Base-by-base conservation (phyloP, 371 early-diverging fungal genomes). In the Saksenaea oblongispora region DNA sequence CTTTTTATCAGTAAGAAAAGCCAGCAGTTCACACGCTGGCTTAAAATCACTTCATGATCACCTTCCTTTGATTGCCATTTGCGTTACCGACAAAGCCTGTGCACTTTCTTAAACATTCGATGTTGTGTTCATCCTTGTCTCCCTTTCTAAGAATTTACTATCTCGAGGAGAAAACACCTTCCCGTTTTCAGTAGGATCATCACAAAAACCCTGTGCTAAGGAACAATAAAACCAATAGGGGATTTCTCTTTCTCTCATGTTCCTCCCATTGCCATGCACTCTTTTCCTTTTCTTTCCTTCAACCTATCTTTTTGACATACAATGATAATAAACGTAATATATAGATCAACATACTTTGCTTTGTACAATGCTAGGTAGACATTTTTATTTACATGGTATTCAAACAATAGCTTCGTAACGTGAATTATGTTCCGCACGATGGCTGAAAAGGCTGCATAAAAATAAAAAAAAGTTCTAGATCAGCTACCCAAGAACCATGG, bases 381-480 rank as follows among this genome's bases (percentile, higher is more conserved):
- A 4, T 31, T 31, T 4, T 31, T 31, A n/a, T n/a, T 31, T 31
- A 31, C 31, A 31, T 31, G 22, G 39, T 47, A 36, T 28, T 64
- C 71, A 84, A 24, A 71, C 74, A 61, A 84, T 79, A 3, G 75
- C 37, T 47, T 83, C 80, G 51, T 85, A 85, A 27, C 73, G 66
- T 35, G 76, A 75, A 15, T 78, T 82, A 71, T 85, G 79, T 61
- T 83, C 80, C 54, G 64, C 69, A 58, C 85, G 85, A 39, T 78
- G 73, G 47, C 79, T 82, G 42, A 87, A 87, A 18, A 87, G 64
- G 82, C 87, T 86, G 17, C 18, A 67, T 28, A 55, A n/a, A 56
- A 34, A 8, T 15, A 54, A 14, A 54, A 51, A 56, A 17, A 54
- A 37, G 17, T 18, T 57, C 1, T 10, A 36, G 31, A 7, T 66